Evolutionary conservation across 1,139 yeast species (phyloP).

Genomic region (Hansenula lynferdii): DNA sequence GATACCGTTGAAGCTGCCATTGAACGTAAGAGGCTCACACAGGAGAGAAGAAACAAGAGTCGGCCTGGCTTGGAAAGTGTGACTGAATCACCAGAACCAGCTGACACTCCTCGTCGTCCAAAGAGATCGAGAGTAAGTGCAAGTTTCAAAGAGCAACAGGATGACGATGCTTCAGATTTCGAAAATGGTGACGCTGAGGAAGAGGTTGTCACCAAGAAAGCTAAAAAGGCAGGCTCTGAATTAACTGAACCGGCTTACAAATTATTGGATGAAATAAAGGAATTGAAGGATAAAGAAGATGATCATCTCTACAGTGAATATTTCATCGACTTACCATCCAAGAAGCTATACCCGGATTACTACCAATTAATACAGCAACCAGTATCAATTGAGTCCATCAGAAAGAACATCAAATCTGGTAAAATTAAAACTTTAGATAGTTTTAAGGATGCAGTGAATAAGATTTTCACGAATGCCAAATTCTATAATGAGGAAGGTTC

Average conservation of each 20-base stretch:
- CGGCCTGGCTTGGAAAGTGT: slow-evolving; percentile 25
- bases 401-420: slow-evolving; percentile 47
- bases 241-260: slow-evolving; percentile 32
- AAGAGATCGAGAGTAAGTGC: slow-evolving; percentile 22
- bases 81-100: slow-evolving; percentile 16
- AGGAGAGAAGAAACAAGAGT: slow-evolving; percentile 29
- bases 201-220: slow-evolving; percentile 8
- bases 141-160: slow-evolving; percentile 16
- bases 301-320: slow-evolving; percentile 41
- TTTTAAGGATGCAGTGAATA: slow-evolving; percentile 51
- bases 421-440: slow-evolving; percentile 48
- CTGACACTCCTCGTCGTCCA: slow-evolving; percentile 13
- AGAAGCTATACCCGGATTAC: slow-evolving; percentile 67
- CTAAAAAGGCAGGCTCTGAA: slow-evolving; percentile 12
- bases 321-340: slow-evolving; percentile 66
- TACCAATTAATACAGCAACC: slow-evolving; percentile 59
- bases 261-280: slow-evolving; percentile 36
- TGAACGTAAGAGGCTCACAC: slow-evolving; percentile 49
- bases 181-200: slow-evolving; percentile 9
- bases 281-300: slow-evolving; percentile 25
- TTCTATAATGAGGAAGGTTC: slow-evolving; percentile 83
- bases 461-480: slow-evolving; percentile 76
- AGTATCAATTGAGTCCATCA: slow-evolving; percentile 53
- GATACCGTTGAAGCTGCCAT: slow-evolving; percentile 67
- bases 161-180: slow-evolving; percentile 1